Conservation (phyloP, 306 rosid genomes). For the Corylus americana region DNA sequence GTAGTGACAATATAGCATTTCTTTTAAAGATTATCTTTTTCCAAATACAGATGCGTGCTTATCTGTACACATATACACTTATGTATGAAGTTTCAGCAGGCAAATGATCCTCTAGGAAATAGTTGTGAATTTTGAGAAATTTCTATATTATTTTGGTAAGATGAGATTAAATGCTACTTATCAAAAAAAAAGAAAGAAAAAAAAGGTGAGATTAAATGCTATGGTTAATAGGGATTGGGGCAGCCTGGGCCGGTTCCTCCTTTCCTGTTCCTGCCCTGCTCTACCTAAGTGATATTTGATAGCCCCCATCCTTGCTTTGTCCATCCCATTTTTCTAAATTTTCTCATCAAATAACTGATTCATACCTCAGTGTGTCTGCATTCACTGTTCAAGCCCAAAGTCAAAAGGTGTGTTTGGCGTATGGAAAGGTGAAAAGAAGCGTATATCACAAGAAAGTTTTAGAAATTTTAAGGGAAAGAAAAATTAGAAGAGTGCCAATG, state of each 20-base stretch:
- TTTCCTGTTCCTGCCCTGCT: not conserved
- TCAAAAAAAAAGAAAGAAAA: no score
- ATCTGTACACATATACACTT: no score
- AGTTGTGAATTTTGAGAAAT: not conserved
- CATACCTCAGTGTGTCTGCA: not conserved
- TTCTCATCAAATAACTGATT: not conserved
- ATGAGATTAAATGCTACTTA: not conserved
- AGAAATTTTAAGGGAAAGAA: not conserved
- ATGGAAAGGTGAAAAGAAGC: not conserved
- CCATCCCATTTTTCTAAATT: not conserved
- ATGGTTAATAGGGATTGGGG: not conserved
- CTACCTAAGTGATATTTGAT: not conserved
- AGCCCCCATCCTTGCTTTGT: not conserved
- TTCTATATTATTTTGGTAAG: not conserved
- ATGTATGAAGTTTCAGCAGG: not conserved
- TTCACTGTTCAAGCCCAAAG: not conserved
- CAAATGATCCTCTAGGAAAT: not conserved
- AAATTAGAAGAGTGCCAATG: not conserved
- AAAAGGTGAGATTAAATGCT: not conserved
- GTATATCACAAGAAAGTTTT: not conserved
- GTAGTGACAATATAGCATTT: not conserved
- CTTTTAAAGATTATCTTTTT: not conserved
- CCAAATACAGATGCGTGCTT: not conserved
- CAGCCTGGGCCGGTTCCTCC: not conserved
- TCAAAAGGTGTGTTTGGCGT: not conserved